Evolutionary conservation across 1,284 basidiomycete species (phyloP).

Genomic region (Tylopilus sp.): DNA sequence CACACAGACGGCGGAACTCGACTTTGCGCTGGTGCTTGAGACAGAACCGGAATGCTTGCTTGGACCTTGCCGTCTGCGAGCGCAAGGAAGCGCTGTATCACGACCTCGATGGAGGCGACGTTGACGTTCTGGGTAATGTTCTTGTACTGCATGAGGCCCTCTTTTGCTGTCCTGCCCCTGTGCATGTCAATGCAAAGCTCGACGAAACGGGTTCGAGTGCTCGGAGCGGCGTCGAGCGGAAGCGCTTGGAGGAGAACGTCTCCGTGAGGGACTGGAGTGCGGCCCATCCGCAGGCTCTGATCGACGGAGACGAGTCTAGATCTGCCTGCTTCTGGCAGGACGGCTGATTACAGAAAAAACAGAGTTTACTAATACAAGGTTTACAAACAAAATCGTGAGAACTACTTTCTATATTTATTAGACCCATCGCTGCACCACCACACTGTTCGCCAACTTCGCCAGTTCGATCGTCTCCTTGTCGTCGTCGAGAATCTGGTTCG

Average conservation of each 20-base stretch:
- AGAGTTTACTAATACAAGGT: conserved; percentile 4
- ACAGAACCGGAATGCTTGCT: conserved; percentile 98
- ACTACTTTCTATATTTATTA: conserved; percentile 8
- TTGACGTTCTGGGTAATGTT: conserved; percentile 96
- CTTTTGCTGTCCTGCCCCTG: conserved; percentile 94
- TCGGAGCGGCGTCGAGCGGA: conserved; percentile 90
- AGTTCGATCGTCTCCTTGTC: conserved; percentile 75
- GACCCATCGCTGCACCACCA: conserved; percentile 63
- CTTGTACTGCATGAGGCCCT: conserved; percentile 97
- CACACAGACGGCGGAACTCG: conserved; percentile 97
- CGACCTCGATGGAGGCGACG: conserved; percentile 92
- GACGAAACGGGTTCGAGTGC: conserved; percentile 95
- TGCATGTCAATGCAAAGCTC: conserved; percentile 97
- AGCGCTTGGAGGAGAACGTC: conserved; percentile 95
- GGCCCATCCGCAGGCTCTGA: conserved; percentile 87
- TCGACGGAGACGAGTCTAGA: conserved; percentile 92
- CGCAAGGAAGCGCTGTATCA: conserved; percentile 91
- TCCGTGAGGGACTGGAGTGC: conserved; percentile 92
- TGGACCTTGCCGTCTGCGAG: conserved; percentile 90
- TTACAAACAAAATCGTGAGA: conserved; percentile 21
- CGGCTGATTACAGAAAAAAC: conserved; percentile 53
- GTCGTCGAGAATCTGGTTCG: conserved; percentile 80
- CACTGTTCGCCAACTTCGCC: conserved; percentile 84
- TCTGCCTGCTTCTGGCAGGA: conserved; percentile 94
- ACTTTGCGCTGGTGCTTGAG: conserved; percentile 95